These are phyloP conservation scores for Peribolospora baueri DNA, from an alignment of 768 basidiomycete species.

Conservation along the genomic window DNA sequence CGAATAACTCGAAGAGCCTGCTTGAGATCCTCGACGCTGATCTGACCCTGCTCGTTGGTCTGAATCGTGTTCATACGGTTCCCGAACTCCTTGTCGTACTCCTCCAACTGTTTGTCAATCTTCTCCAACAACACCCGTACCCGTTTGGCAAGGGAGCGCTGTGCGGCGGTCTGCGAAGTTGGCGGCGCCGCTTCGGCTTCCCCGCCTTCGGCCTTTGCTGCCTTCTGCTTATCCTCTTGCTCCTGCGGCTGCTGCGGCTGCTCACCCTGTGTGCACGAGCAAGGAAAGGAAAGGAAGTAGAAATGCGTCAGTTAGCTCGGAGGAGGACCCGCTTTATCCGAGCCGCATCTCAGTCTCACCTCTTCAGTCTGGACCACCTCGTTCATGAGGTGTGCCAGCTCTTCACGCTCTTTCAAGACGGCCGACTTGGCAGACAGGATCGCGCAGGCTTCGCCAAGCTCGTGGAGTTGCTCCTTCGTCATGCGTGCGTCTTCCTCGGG, in stretches of 20 bases:
- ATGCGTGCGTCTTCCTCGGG: conserved; percentile 49
- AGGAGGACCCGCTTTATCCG: no score
- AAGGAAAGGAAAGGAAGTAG: background rate
- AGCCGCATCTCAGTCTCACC: conserved; percentile 21
- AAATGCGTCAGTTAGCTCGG: background rate
- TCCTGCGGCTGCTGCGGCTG: no score
- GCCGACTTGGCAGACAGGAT: conserved; percentile 80
- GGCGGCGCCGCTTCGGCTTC: conserved; percentile 24
- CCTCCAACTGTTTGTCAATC: conserved; percentile 73
- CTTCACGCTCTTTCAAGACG: conserved; percentile 84
- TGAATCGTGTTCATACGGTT: conserved; percentile 21
- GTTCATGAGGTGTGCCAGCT: conserved; percentile 72
- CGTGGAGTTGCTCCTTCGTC: conserved; percentile 86
- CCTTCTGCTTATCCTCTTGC: no score
- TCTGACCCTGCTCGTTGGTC: conserved; percentile 34
- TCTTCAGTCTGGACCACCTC: conserved; percentile 77
- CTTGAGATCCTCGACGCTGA: conserved; percentile 66
- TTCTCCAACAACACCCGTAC: conserved; percentile 88
- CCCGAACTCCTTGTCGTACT: conserved; percentile 47
- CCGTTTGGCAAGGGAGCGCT: conserved; percentile 69
- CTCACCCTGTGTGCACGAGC: background rate
- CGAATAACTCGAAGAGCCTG: conserved; percentile 80
- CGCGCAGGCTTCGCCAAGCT: conserved; percentile 71
- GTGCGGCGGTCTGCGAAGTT: background rate
- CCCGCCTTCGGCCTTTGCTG: conserved; percentile 24